Evolutionary conservation across 225 moss, liverwort and hornwort genomes (phyloP), one percentile per base, ranked within the genome.

Genomic region (Ulota crispa): DNA sequence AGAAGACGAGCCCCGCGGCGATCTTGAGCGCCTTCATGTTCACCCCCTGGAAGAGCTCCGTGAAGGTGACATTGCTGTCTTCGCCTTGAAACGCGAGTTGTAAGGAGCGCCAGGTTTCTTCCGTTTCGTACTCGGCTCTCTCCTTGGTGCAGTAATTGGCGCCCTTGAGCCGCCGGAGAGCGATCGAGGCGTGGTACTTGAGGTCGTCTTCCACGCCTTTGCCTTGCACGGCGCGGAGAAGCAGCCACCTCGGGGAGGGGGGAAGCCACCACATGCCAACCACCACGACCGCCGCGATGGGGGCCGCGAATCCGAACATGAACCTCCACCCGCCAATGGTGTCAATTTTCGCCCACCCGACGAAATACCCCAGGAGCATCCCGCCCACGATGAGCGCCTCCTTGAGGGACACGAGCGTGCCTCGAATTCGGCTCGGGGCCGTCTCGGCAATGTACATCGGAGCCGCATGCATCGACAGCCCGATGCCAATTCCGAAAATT

Each of bases 391-490:
- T 77, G 12, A 96, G 76, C 28, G 85, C 92, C 83, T 94, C 97
- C 78, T 98, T 98, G 56, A 98, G 82, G 7, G 97, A 81, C 34
- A 98, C 85, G 43, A 98, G 86, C 26, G 90, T 95, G 61, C 97
- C 97, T 41, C 97, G 89, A 68, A 98, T 91, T 36, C 73, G 69
- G 19, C 86, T 70, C 30, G 95, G 97, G 12, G 94, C 86, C 45
- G 97, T 98, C 85, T 98, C 97, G 1, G 97, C 95, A 76, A 98
- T 98, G 75, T 98, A 98, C 89, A 95, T 82, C 18, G 97, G 97
- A 37, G 97, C 97, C 21, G 89, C 94, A 71, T 98, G 97, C 97
- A 98, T 95, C 4, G 97, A 89, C 75, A 98, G 78, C 7, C 97
- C 97, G 57, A 98, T 98, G 54, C 91, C 90, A 6, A 87, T 76